These are phyloP conservation scores for Lactifluus rugatus DNA, from an alignment of 768 basidiomycete species.

Conservation along the genomic window DNA sequence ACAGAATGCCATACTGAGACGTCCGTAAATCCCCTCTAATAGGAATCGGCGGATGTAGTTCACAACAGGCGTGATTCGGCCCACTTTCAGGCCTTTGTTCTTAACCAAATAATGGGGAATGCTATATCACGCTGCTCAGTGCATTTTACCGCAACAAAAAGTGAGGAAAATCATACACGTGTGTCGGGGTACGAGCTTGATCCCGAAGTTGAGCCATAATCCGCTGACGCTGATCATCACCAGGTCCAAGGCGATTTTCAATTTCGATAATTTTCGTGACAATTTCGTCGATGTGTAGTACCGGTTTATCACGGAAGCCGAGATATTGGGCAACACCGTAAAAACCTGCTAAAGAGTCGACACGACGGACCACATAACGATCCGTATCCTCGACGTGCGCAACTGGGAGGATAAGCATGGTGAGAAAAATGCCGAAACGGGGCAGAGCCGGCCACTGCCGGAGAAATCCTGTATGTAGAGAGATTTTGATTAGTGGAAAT, in stretches of 20 bases:
- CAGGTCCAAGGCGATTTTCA: constrained; percentile 35
- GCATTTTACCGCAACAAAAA: background rate
- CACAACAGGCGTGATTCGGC: constrained; percentile 27
- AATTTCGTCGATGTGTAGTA: constrained; percentile 34
- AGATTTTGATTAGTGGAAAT: background rate
- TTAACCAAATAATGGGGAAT: constrained; percentile 51
- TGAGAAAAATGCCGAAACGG: constrained; percentile 57
- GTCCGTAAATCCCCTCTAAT: constrained; percentile 55
- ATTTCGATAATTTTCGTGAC: constrained; percentile 41
- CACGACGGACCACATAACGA: constrained; percentile 49
- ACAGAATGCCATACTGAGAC: constrained; percentile 34
- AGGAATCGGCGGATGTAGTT: constrained; percentile 41
- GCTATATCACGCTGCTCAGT: constrained; percentile 24
- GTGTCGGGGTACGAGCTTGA: constrained; percentile 37
- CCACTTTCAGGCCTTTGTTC: constrained; percentile 30
- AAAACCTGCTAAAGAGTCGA: constrained; percentile 45
- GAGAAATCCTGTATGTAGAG: constrained; percentile 36
- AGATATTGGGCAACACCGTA: constrained; percentile 51
- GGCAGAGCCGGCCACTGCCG: constrained; percentile 64
- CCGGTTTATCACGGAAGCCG: constrained; percentile 46
- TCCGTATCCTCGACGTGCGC: constrained; percentile 41
- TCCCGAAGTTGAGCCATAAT: constrained; percentile 34
- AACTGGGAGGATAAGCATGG: constrained; percentile 42
- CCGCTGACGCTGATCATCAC: constrained; percentile 23
- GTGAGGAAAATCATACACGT: constrained; percentile 38